Evolutionary conservation across 495 filamentous ascomycete species (phyloP).

Genomic region (Neurospora sublineolata): DNA sequence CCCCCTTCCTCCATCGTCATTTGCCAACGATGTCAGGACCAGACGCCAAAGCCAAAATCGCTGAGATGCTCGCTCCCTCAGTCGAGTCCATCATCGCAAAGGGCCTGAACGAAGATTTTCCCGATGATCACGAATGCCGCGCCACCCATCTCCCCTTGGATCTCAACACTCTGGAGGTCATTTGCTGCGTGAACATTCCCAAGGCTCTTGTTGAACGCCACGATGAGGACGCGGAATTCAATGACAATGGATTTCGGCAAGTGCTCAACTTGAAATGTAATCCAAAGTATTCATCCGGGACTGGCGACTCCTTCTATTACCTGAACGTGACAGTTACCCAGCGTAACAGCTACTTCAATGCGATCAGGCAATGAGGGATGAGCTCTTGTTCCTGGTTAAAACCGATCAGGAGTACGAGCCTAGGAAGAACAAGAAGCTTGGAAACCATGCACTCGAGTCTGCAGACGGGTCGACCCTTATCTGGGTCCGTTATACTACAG

Average conservation of each 20-base stretch:
- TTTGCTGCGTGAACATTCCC: not conserved
- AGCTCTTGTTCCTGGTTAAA: not conserved
- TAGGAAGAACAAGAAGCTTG: not conserved
- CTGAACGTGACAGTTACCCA: not conserved
- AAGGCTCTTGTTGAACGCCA: not conserved
- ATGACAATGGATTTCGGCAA: not conserved
- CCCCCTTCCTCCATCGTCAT: too few relatives aligned
- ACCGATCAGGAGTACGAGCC: not conserved
- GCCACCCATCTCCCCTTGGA: not conserved
- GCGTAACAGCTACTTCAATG: not conserved
- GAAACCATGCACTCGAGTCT: not conserved
- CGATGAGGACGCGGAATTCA: accelerated
- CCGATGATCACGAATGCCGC: not conserved
- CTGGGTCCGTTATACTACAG: not conserved
- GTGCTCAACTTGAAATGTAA: accelerated
- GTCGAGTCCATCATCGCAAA: not conserved
- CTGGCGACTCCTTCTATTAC: not conserved
- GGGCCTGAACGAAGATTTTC: not conserved
- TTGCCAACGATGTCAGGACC: not conserved
- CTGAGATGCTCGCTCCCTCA: not conserved
- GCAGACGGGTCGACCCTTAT: not conserved
- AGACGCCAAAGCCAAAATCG: not conserved
- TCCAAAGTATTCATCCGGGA: accelerated
- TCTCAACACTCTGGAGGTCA: not conserved
- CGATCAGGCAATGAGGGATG: not conserved